Evolutionary conservation across 768 basidiomycete genomes (phyloP), one percentile per base, ranked within the genome.

Genomic region (Lentinula sp.): DNA sequence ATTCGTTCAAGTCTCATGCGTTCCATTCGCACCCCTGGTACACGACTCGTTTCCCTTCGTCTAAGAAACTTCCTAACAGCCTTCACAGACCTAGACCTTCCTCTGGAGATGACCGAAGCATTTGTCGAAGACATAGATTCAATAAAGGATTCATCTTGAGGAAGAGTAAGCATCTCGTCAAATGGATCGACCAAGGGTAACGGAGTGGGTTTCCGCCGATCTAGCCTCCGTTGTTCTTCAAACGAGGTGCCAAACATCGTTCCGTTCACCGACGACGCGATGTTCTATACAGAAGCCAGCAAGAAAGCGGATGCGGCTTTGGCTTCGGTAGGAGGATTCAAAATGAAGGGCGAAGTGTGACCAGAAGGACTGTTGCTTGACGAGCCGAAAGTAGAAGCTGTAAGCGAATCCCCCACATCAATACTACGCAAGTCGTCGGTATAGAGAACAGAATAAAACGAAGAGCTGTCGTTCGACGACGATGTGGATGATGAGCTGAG

Each of bases 401-500:
- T 31, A 7, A 16, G 28, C 16, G 23, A 16, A 15, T n/a, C 55
- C 21, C 15, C 34, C 4, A n/a, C 15, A 18, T 31, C 23, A 5
- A 21, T 18, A 23, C 18, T 23, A 43, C 6, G 15, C 34, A 11
- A 57, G 28, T 48, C 45, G 31, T 28, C 42, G 23, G 46, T 48
- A 7, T 45, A 59, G 8, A 45, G 16, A n/a, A 43, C 57, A 11
- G 57, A 59, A 34, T 32, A 23, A 32, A 60, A 60, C 4, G 46
- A 52, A 32, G 32, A 50, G n/a, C 48, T 35, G n/a, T 60, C 59
- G 18, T 51, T 60, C 8, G 58, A 59, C 49, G 59, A 60, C 35
- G 49, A 39, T n/a, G 57, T 11, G 35, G 35, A 28, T 28, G 28
- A 3, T 28, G 28, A 32, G 31, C 34, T 35, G 4, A 48, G 59